phyloP scores from a whole-genome alignment of 179 eudicot species.

The Patellifolia procumbens region DNA sequence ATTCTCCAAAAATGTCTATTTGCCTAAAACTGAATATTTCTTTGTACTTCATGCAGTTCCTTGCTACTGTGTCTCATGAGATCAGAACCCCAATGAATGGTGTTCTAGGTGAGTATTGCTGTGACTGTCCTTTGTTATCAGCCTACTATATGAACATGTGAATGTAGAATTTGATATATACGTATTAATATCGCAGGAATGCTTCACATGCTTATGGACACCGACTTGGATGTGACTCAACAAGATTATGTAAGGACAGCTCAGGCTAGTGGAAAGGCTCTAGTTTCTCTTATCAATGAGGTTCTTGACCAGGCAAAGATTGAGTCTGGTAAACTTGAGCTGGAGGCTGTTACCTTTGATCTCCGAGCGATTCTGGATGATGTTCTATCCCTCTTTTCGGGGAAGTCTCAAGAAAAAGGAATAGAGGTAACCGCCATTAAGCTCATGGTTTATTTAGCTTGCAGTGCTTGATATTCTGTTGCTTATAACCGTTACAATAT shows the following conservation, averaged over 20 bases:
- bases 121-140: neutral
- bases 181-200: slow-evolving; percentile 52
- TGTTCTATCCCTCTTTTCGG: slow-evolving; percentile 75
- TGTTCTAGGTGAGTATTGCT: slow-evolving; percentile 60
- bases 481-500: too few species aligned
- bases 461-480: neutral
- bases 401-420: slow-evolving; percentile 85
- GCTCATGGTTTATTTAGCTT: neutral
- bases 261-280: slow-evolving; percentile 83
- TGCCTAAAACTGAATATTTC: slow-evolving; percentile 20
- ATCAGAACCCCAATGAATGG: slow-evolving; percentile 95
- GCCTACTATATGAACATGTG: neutral
- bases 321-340: slow-evolving; percentile 83
- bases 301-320: slow-evolving; percentile 91
- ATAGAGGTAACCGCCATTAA: slow-evolving; percentile 56
- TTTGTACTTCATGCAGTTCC: slow-evolving; percentile 56
- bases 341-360: slow-evolving; percentile 72
- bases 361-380: slow-evolving; percentile 71
- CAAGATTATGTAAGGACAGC: slow-evolving; percentile 89
- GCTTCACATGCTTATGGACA: slow-evolving; percentile 89
- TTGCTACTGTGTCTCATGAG: slow-evolving; percentile 93
- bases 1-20: neutral
- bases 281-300: slow-evolving; percentile 77
- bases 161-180: neutral
- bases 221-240: slow-evolving; percentile 73